Evolutionary conservation across 192 early-diverging fungal genomes (phyloP).

Genomic region (Coemansia sp.): DNA sequence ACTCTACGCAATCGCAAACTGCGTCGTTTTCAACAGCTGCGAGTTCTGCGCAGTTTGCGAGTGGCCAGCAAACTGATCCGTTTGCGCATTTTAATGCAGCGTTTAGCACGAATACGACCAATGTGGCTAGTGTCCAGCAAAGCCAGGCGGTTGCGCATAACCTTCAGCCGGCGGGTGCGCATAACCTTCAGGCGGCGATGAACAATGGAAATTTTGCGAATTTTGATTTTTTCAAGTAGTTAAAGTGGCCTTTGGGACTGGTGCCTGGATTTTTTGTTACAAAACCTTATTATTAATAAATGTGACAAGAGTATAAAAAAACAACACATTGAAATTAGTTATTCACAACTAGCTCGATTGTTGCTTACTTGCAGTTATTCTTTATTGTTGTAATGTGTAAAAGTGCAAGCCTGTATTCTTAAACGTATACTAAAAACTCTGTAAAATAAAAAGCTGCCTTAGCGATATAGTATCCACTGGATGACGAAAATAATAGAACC

Average conservation of each 20-base stretch:
- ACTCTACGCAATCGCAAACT: neutral
- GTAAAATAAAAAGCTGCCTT: neutral
- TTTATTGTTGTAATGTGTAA: no score
- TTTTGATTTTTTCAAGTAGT: constrained; percentile 39
- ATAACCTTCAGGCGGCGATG: constrained; percentile 17
- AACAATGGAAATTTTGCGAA: constrained; percentile 49
- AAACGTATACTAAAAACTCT: no score
- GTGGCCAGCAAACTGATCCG: neutral
- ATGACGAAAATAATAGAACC: neutral
- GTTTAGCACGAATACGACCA: constrained; percentile 4
- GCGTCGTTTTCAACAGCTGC: constrained; percentile 11
- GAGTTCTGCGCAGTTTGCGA: neutral
- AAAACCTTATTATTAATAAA: no score
- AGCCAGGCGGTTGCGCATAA: neutral
- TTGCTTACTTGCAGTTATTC: no score
- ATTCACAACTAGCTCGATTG: no score
- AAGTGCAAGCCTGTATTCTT: no score
- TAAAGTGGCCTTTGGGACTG: no score
- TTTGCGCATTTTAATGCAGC: constrained; percentile 11
- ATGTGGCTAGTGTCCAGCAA: constrained; percentile 3
- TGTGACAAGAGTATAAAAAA: no score
- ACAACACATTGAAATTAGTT: no score
- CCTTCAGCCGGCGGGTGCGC: neutral
- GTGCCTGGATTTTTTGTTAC: no score
- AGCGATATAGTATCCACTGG: constrained; percentile 1